phyloP scores from a whole-genome alignment of 768 basidiomycete species.

The Russula ochroleuca region DNA sequence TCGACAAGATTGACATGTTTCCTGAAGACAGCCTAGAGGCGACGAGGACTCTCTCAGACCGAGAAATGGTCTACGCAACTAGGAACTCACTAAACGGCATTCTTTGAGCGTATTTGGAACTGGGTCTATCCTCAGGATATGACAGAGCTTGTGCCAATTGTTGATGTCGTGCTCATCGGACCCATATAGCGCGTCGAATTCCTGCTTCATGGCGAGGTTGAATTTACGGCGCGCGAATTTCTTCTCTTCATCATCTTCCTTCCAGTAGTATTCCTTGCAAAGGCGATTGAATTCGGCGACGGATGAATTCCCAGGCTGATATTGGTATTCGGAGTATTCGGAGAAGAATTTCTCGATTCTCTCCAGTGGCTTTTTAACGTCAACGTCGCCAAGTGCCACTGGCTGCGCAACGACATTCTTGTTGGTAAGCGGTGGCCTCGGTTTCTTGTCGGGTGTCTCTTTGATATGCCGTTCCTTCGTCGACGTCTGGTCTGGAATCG shows the following conservation, averaged over 20 bases:
- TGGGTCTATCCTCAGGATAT: conserved; percentile 22
- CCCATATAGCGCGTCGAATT: conserved; percentile 29
- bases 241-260: background rate
- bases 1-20: conserved; percentile 35
- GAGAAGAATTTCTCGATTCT: conserved; percentile 21
- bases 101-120: conserved; percentile 9
- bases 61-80: background rate
- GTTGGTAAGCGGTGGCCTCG: background rate
- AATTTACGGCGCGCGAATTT: background rate
- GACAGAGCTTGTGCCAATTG: conserved; percentile 26
- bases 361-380: conserved; percentile 8
- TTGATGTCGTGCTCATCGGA: conserved; percentile 21
- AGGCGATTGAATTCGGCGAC: conserved; percentile 19
- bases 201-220: conserved; percentile 15
- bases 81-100: conserved; percentile 4
- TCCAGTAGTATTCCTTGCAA: background rate
- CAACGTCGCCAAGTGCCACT: too few species aligned
- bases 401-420: background rate
- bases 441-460: too few species aligned
- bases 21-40: background rate
- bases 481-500: background rate
- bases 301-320: conserved; percentile 12
- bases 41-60: background rate
- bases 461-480: too few species aligned
- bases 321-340: conserved; percentile 19